phyloP scores from a whole-genome alignment of 768 basidiomycete genomes.

The Lyophyllum semitale region DNA sequence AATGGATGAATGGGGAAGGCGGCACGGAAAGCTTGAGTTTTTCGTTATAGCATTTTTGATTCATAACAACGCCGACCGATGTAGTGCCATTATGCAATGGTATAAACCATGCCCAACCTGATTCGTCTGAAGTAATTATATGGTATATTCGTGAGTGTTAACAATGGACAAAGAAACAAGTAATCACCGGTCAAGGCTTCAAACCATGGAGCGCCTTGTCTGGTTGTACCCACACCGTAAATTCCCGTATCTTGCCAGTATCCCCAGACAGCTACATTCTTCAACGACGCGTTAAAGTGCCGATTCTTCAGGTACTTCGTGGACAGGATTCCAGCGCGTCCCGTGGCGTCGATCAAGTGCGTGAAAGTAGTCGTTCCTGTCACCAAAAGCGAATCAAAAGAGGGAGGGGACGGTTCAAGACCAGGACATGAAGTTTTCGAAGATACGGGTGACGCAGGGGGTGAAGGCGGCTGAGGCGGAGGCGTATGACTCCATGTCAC shows the following conservation, averaged over 20 bases:
- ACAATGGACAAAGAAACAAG: not conserved
- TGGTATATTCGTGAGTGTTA: not conserved
- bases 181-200: slow-evolving; percentile 67
- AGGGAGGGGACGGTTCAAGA: slow-evolving; percentile 11
- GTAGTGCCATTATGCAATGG: slow-evolving; percentile 66
- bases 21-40: slow-evolving; percentile 30
- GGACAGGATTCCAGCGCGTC: slow-evolving; percentile 72
- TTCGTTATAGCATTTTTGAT: slow-evolving; percentile 49
- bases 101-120: slow-evolving; percentile 76
- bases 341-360: slow-evolving; percentile 73
- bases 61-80: slow-evolving; percentile 64
- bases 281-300: slow-evolving; percentile 65
- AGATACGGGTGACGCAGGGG: slow-evolving; percentile 39
- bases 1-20: slow-evolving; percentile 29
- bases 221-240: slow-evolving; percentile 50
- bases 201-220: slow-evolving; percentile 66
- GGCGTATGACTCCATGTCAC: slow-evolving; percentile 54
- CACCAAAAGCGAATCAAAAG: slow-evolving; percentile 17
- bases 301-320: slow-evolving; percentile 70
- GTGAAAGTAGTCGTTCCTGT: slow-evolving; percentile 62
- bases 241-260: slow-evolving; percentile 63
- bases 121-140: slow-evolving; percentile 55
- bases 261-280: slow-evolving; percentile 78
- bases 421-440: slow-evolving; percentile 27
- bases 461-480: slow-evolving; percentile 39